These are phyloP conservation scores for Phytophthora tentaculata DNA, from an alignment of 352 stramenopile species.

Conservation along the genomic window DNA sequence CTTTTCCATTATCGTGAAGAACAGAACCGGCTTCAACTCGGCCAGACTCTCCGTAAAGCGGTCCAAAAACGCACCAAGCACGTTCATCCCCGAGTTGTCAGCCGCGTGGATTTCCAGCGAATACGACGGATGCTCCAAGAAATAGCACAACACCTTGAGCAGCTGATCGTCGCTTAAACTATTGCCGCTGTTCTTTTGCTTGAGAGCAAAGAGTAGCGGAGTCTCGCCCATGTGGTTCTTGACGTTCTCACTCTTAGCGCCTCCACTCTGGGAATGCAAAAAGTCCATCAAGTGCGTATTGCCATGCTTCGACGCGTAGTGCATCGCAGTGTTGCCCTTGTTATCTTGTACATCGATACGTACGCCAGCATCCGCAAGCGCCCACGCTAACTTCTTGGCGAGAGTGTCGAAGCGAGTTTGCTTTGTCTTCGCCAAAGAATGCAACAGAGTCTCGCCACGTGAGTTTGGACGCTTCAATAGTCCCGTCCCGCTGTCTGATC, in stretches of 20 bases:
- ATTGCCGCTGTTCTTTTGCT: slow-evolving; percentile 40
- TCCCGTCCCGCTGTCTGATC: slow-evolving; percentile 37
- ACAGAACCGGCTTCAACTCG: slow-evolving; percentile 17
- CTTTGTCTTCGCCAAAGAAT: slow-evolving; percentile 63
- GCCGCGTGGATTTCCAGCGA: slow-evolving; percentile 46
- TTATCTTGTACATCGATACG: slow-evolving; percentile 34
- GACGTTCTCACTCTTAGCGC: slow-evolving; percentile 43
- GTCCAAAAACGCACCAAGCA: slow-evolving; percentile 62
- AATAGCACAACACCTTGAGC: slow-evolving; percentile 54
- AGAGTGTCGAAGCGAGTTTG: slow-evolving; percentile 60
- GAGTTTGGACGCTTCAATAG: slow-evolving; percentile 53
- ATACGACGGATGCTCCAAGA: slow-evolving; percentile 41
- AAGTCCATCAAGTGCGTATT: slow-evolving; percentile 79
- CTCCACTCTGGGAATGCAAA: slow-evolving; percentile 59
- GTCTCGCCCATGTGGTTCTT: slow-evolving; percentile 55
- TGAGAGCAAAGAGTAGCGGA: slow-evolving; percentile 61
- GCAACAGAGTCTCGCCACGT: slow-evolving; percentile 60
- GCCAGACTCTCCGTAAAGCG: slow-evolving; percentile 49
- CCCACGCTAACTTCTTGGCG: slow-evolving; percentile 67
- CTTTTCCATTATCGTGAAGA: slow-evolving; percentile 53
- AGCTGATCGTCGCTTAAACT: slow-evolving; percentile 33
- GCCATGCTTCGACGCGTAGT: slow-evolving; percentile 60
- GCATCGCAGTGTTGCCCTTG: slow-evolving; percentile 54
- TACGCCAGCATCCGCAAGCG: slow-evolving; percentile 63
- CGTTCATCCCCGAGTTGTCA: slow-evolving; percentile 52